Percentiles rank a stretch among this genome's conserved stretches.
These are phyloP conservation scores for Jackrogersella minutella DNA, from an alignment of 495 filamentous ascomycete genomes.

Conservation along the genomic window DNA sequence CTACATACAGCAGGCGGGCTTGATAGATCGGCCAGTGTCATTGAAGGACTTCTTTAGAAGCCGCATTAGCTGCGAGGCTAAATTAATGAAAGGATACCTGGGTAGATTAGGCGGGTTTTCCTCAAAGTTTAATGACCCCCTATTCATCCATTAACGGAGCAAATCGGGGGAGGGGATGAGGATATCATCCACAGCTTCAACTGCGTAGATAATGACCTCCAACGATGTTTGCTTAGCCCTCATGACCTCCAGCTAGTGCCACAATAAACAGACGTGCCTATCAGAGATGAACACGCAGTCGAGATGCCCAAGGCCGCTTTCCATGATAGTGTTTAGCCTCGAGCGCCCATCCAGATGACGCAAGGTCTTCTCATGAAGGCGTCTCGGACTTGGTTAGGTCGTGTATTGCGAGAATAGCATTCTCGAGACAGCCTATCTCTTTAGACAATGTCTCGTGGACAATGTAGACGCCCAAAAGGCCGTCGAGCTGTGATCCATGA, in stretches of 20 bases:
- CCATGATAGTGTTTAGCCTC: conserved; percentile 18
- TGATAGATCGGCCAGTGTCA: conserved; percentile 18
- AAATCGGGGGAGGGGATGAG: conserved; percentile 27
- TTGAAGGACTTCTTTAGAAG: conserved; percentile 11
- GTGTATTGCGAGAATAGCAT: conserved; percentile 12
- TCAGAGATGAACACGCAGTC: conserved; percentile 33
- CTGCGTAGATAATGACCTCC: conserved; percentile 9
- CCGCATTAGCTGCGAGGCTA: conserved; percentile 25
- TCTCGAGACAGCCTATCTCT: conserved; percentile 8
- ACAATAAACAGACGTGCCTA: conserved; percentile 23
- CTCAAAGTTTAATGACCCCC: not conserved
- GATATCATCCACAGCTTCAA: conserved; percentile 5
- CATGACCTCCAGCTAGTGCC: conserved; percentile 30
- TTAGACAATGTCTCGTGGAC: not conserved
- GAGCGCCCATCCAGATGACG: conserved; percentile 5
- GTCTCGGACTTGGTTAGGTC: not conserved
- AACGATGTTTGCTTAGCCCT: conserved; percentile 30
- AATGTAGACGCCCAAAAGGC: not conserved
- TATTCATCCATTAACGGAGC: conserved; percentile 23
- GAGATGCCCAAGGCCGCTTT: not conserved
- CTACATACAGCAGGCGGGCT: conserved; percentile 16
- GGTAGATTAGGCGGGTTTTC: conserved; percentile 18
- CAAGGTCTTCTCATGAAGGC: conserved; percentile 1
- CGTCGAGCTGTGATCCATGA: not conserved
- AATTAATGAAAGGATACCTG: conserved; percentile 3